phyloP scores from a whole-genome alignment of 2,329 filamentous ascomycete species.

The Xylaria sp. region DNA sequence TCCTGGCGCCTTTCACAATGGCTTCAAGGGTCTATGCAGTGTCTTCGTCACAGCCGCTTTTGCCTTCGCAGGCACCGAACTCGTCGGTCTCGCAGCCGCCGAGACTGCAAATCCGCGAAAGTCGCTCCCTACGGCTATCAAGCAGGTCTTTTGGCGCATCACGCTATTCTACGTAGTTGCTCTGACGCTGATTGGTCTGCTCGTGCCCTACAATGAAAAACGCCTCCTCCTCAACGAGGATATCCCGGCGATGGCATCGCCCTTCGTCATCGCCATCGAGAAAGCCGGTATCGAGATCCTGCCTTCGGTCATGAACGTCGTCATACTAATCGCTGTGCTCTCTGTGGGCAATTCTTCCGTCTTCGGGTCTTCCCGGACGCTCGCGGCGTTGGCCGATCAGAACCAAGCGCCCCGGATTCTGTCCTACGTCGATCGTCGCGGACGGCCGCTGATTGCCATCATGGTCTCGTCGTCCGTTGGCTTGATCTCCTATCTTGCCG shows the following conservation, averaged over 20 bases:
- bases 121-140: conserved; percentile 83
- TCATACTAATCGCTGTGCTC: conserved; percentile 88
- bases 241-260: conserved; percentile 74
- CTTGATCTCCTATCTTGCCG: conserved; percentile 78
- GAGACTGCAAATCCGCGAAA: conserved; percentile 81
- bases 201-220: conserved; percentile 75
- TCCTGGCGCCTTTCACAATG: conserved; percentile 84
- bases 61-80: conserved; percentile 75
- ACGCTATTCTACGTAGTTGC: conserved; percentile 88
- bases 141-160: conserved; percentile 96
- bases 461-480: conserved; percentile 69
- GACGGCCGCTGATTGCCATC: conserved; percentile 79
- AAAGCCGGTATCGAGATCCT: conserved; percentile 82
- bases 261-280: conserved; percentile 89
- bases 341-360: conserved; percentile 92
- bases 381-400: conserved; percentile 88
- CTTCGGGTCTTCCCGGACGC: conserved; percentile 87
- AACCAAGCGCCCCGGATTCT: conserved; percentile 79
- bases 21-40: conserved; percentile 81
- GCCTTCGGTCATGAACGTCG: conserved; percentile 90
- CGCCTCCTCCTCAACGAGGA: conserved; percentile 64
- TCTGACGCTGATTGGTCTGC: conserved; percentile 77
- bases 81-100: conserved; percentile 77
- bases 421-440: conserved; percentile 81
- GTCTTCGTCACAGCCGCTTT: conserved; percentile 80